Conservation (phyloP, 768 basidiomycete species). For the Tylopilus sp. region DNA sequence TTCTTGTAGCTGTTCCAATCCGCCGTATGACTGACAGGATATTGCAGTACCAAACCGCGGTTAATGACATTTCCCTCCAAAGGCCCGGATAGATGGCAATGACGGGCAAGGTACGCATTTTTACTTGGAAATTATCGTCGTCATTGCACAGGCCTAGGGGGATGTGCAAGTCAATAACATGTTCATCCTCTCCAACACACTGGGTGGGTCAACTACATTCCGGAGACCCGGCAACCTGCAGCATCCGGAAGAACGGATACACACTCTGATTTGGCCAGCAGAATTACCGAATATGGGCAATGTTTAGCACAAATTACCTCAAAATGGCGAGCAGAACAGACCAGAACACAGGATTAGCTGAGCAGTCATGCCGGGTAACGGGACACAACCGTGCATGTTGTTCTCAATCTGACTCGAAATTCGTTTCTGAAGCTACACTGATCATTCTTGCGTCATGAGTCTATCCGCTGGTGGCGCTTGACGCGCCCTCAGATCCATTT, state of each 20-base stretch:
- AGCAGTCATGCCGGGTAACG: slow-evolving; percentile 18
- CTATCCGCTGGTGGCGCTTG: slow-evolving; percentile 30
- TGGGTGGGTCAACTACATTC: slow-evolving; percentile 6
- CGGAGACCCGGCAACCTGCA: slow-evolving; percentile 19
- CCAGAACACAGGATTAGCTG: slow-evolving; percentile 24
- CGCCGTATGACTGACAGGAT: slow-evolving; percentile 5
- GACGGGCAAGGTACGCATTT: slow-evolving; percentile 18
- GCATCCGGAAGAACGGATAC: slow-evolving; percentile 9
- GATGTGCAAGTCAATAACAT: slow-evolving; percentile 2
- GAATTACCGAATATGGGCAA: background rate
- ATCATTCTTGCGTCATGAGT: slow-evolving; percentile 25
- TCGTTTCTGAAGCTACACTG: slow-evolving; percentile 9
- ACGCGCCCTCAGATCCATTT: slow-evolving; percentile 18
- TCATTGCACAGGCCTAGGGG: slow-evolving; percentile 18
- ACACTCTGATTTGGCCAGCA: slow-evolving; percentile 2
- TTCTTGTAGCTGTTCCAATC: background rate
- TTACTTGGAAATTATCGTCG: slow-evolving; percentile 8
- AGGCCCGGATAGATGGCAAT: slow-evolving; percentile 14
- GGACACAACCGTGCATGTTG: slow-evolving; percentile 7
- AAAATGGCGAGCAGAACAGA: slow-evolving; percentile 1
- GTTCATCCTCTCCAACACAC: slow-evolving; percentile 3
- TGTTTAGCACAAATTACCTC: background rate
- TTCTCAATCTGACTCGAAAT: slow-evolving; percentile 7
- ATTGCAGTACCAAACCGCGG: slow-evolving; percentile 12
- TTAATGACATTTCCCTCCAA: background rate